A percentile compares a stretch with the other conserved stretches of the same genome.
Evolutionary conservation across 352 stramenopile genomes (phyloP).

Genomic region (Aphanomyces stellatus): DNA sequence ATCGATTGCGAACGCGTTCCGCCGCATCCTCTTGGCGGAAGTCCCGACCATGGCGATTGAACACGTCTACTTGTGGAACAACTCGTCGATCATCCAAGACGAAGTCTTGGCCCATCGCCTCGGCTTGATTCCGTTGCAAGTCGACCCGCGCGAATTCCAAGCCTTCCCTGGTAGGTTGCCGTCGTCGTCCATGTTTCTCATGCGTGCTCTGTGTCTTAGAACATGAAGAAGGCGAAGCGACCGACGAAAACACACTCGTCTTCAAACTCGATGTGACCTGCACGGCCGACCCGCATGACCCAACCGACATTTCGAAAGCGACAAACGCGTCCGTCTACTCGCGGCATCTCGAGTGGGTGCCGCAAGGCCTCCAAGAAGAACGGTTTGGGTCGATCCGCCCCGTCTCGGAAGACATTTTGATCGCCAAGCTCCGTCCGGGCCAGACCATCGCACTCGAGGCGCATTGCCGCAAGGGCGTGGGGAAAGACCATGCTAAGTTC

Average conservation of each 20-base stretch:
- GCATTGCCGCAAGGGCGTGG: conserved; percentile 91
- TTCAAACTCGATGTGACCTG: conserved; percentile 93
- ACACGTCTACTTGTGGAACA: conserved; percentile 92
- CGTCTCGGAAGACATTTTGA: conserved; percentile 93
- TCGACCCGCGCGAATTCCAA: conserved; percentile 81
- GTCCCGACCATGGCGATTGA: conserved; percentile 92
- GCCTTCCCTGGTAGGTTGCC: conserved; percentile 44
- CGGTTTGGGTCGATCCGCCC: conserved; percentile 77
- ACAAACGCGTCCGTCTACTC: conserved; percentile 86
- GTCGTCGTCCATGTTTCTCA: background rate
- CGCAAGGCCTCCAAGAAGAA: conserved; percentile 94
- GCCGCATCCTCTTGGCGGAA: conserved; percentile 86
- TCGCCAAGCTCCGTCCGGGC: conserved; percentile 93
- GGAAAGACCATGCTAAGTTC: conserved; percentile 97
- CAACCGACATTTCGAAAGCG: conserved; percentile 58
- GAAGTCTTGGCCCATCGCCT: conserved; percentile 89
- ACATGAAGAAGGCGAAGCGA: conserved; percentile 84
- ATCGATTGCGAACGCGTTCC: conserved; percentile 88
- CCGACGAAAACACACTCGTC: conserved; percentile 95
- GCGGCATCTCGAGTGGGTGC: conserved; percentile 92
- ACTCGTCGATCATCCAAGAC: conserved; percentile 91
- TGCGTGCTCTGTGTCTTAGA: conserved; percentile 29
- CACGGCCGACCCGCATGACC: conserved; percentile 52
- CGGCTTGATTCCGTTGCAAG: conserved; percentile 75
- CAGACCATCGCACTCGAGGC: conserved; percentile 95